Base-by-base conservation (phyloP, 2,329 filamentous ascomycete species). In the Periglandula ipomoeae region DNA sequence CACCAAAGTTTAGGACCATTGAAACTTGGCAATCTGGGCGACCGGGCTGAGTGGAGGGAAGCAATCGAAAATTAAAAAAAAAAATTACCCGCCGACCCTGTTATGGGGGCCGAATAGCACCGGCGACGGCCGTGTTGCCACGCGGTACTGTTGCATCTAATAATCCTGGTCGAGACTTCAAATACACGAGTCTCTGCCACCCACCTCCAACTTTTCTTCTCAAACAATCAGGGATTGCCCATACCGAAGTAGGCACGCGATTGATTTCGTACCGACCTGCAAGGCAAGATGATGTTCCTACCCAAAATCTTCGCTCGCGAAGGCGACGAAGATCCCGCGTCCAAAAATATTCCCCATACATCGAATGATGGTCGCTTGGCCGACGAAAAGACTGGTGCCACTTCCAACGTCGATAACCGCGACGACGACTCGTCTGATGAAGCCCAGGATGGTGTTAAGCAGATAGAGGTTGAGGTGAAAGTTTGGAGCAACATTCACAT, bases 241-340 rank as follows among this genome's bases (percentile, higher is more conserved):
- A 11, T 5, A 10, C 11, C 17, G 5, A 10, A 22, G 35, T 39
- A 7, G 26, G 8, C 32, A 37, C 6, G 44, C 44, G n/a, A 24
- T 27, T 27, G 22, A 4, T 20, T 26, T 32, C 20, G 8, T 37
- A 3, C 13, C 22, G 15, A 23, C n/a, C 15, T n/a, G 22, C 22
- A 6, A 39, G n/a, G 13, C 44, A 37, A 6, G 23, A 37, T 26
- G 24, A 47, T 47, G 37, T 47, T 41, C 20, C 19, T 47, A 23
- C 45, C 45, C 45, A 47, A 41, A 30, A 47, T 47, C 37, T 34
- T 47, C 27, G 45, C 37, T 13, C 45, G 45, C 30, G 24, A 38
- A 27, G 45, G 22, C 24, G 45, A 47, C 26, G 37, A 47, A n/a
- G 17, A 27, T 35, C 19, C 24, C 20, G 9, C 15, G 45, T 20